Conservation (phyloP, 441 rosid species). For the Jatropha multifida region DNA sequence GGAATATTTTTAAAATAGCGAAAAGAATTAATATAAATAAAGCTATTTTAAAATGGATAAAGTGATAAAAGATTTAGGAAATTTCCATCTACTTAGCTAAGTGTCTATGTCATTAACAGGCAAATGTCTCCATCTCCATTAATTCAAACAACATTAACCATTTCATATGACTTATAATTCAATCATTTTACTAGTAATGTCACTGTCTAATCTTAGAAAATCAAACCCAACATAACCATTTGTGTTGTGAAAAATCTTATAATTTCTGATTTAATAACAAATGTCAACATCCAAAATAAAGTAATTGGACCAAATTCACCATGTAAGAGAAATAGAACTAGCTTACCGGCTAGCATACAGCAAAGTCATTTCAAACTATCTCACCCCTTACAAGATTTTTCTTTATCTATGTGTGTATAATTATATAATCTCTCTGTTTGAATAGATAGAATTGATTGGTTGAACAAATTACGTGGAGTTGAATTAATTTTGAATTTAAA, state of each 20-base stretch:
- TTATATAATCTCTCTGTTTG: no score
- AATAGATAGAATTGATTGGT: no score
- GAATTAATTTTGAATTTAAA: no score
- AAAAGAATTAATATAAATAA: no score
- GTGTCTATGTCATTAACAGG: background rate
- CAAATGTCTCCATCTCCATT: background rate
- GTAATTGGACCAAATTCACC: background rate
- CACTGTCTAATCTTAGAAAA: background rate
- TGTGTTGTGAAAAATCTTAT: no score
- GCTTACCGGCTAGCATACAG: no score
- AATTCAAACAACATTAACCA: background rate
- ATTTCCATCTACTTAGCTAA: background rate
- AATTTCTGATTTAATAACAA: background rate
- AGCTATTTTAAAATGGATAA: no score
- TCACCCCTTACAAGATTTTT: background rate
- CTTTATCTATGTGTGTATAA: background rate
- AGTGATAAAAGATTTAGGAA: background rate
- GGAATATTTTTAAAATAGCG: no score
- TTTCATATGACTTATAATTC: background rate
- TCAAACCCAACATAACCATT: background rate
- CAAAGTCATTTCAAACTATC: background rate
- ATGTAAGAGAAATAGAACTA: background rate
- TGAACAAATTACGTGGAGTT: no score
- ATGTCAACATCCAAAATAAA: background rate
- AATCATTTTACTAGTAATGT: background rate